Conservation (phyloP, 768 basidiomycete species). For the Basidioascus undulatus region DNA sequence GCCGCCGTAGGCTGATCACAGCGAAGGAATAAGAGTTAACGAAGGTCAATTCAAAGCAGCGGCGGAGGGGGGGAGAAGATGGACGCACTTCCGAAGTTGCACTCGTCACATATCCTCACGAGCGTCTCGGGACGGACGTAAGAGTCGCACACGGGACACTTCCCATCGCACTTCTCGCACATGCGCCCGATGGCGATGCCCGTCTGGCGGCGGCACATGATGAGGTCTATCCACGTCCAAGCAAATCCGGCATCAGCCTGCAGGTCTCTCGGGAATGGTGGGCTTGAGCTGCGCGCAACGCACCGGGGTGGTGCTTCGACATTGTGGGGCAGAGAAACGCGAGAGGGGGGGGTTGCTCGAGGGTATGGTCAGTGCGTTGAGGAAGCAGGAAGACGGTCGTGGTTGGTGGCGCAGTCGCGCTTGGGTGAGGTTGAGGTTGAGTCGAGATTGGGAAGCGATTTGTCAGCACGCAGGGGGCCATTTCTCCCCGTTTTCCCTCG, state of each 20-base stretch:
- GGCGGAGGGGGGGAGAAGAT: no score
- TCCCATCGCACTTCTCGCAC: slow-evolving; percentile 97
- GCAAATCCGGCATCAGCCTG: neutral
- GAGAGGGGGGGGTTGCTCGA: no score
- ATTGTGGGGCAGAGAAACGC: slow-evolving; percentile 21
- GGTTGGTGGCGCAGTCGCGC: no score
- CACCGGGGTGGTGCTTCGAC: slow-evolving; percentile 83
- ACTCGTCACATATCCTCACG: slow-evolving; percentile 96
- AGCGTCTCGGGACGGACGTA: slow-evolving; percentile 96
- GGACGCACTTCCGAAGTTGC: slow-evolving; percentile 98
- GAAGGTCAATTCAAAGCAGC: neutral
- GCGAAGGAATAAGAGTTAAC: neutral
- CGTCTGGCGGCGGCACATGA: slow-evolving; percentile 94
- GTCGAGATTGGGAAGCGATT: no score
- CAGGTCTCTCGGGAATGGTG: neutral
- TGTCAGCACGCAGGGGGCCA: no score
- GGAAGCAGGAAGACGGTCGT: no score
- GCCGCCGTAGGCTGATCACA: no score
- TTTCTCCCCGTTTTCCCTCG: no score
- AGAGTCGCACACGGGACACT: slow-evolving; percentile 98
- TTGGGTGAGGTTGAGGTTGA: no score
- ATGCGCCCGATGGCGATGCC: slow-evolving; percentile 95
- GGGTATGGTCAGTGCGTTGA: no score
- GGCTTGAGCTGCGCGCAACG: slow-evolving; percentile 7
- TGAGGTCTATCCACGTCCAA: slow-evolving; percentile 38